Conservation (phyloP, 2,329 filamentous ascomycete species). For the Colletotrichum musae region DNA sequence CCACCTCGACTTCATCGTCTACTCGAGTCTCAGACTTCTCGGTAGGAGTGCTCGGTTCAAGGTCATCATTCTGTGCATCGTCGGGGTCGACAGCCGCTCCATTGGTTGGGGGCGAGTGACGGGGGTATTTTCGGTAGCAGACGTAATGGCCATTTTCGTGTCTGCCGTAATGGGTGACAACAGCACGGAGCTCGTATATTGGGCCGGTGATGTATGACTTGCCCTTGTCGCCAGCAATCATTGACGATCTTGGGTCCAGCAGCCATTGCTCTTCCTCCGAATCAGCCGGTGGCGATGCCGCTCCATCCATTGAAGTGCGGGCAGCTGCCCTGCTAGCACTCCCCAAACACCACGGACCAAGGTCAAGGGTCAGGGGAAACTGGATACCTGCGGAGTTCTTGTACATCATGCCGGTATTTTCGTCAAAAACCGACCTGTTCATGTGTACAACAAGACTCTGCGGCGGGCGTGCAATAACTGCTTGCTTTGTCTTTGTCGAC, state of each 20-base stretch:
- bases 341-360: constrained; percentile 89
- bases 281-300: neutral
- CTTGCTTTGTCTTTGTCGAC: constrained; percentile 90
- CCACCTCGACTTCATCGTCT: constrained; percentile 45
- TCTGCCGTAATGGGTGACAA: constrained; percentile 89
- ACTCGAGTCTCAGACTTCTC: constrained; percentile 37
- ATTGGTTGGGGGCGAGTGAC: constrained; percentile 41
- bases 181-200: constrained; percentile 84
- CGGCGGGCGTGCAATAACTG: constrained; percentile 86
- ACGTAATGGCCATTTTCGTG: constrained; percentile 98
- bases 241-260: constrained; percentile 77
- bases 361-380: constrained; percentile 81
- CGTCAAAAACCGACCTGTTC: constrained; percentile 93
- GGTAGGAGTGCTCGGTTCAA: constrained; percentile 41
- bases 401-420: constrained; percentile 81
- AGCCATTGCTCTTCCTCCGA: constrained; percentile 75
- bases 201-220: constrained; percentile 69
- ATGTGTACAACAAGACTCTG: constrained; percentile 87
- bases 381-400: constrained; percentile 87
- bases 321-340: constrained; percentile 56
- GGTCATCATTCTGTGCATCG: constrained; percentile 45
- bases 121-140: constrained; percentile 83
- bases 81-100: constrained; percentile 44
- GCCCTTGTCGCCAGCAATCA: constrained; percentile 73
- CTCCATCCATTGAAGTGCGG: constrained; percentile 40